Conservation (phyloP, 2,329 filamentous ascomycete genomes). For the Tolypocladium sp. region DNA sequence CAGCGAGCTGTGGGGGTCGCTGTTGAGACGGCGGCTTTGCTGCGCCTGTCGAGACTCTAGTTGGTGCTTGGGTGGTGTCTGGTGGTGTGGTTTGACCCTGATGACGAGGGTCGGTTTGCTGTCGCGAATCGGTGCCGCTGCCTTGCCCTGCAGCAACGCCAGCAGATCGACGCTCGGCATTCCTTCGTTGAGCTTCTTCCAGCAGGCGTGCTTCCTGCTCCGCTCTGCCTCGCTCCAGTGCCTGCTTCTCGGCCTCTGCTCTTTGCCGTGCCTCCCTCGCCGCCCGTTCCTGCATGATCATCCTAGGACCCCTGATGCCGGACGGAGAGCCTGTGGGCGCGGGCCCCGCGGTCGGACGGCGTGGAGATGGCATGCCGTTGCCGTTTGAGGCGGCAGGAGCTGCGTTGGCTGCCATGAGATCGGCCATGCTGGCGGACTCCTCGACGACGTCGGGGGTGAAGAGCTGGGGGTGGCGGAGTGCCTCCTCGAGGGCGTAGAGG, state of each 20-base stretch:
- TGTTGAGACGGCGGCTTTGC: conserved; percentile 8
- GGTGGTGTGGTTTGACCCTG: conserved; percentile 15
- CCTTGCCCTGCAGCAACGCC: conserved; percentile 31
- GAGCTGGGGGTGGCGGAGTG: conserved; percentile 68
- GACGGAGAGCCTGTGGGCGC: conserved; percentile 45
- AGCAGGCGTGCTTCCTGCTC: conserved; percentile 46
- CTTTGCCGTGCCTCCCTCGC: conserved; percentile 65
- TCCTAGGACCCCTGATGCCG: conserved; percentile 73
- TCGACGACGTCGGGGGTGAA: conserved; percentile 81
- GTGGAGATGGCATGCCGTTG: conserved; percentile 35
- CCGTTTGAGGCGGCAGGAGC: conserved; percentile 46
- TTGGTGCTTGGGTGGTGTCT: conserved; percentile 12
- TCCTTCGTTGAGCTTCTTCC: conserved; percentile 47
- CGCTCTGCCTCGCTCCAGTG: conserved; percentile 44
- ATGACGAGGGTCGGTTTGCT: conserved; percentile 23
- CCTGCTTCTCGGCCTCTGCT: conserved; percentile 53
- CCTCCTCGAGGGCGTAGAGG: conserved; percentile 85
- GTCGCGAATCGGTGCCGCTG: conserved; percentile 18
- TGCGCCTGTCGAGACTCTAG: conserved; percentile 5
- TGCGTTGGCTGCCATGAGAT: conserved; percentile 54
- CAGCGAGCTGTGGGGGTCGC: conserved; percentile 4
- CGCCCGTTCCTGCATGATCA: conserved; percentile 82
- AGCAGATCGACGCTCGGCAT: conserved; percentile 53
- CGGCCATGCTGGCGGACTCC: conserved; percentile 88
- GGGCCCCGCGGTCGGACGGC: conserved; percentile 37